A percentile compares a stretch with the other conserved stretches of the same genome.
Evolutionary conservation across 2,329 filamentous ascomycete genomes (phyloP).

Genomic region (Colletotrichum sp.): DNA sequence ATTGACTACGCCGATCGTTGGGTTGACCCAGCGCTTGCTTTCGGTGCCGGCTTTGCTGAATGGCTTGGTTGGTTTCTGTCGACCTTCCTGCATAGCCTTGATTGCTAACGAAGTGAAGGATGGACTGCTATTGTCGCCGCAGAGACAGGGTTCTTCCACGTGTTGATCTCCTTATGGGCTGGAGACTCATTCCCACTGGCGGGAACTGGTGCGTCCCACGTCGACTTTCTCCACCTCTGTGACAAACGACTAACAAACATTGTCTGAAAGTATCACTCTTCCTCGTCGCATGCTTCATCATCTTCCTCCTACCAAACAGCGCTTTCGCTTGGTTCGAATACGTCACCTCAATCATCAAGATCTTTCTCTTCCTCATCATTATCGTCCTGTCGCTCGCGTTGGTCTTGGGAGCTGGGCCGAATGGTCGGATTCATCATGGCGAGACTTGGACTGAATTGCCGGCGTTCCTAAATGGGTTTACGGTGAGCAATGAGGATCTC

Average conservation of each 20-base stretch:
- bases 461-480: background rate
- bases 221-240: background rate
- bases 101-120: background rate
- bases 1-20: constrained; percentile 41
- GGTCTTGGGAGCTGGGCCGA: background rate
- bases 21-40: constrained; percentile 41
- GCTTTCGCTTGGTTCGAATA: background rate
- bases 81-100: background rate
- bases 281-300: background rate
- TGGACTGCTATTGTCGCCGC: background rate
- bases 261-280: background rate
- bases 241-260: background rate
- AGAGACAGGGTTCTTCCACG: background rate
- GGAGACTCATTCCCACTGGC: background rate
- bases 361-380: background rate
- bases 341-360: background rate
- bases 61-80: constrained; percentile 11
- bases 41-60: constrained; percentile 39
- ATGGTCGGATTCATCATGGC: background rate
- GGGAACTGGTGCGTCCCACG: background rate
- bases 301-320: background rate
- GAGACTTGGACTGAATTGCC: background rate
- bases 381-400: background rate
- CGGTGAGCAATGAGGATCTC: background rate
- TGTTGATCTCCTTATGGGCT: background rate